Evolutionary conservation across 108 stramenopile genomes (phyloP).

Genomic region (Schizochytrium sp.): DNA sequence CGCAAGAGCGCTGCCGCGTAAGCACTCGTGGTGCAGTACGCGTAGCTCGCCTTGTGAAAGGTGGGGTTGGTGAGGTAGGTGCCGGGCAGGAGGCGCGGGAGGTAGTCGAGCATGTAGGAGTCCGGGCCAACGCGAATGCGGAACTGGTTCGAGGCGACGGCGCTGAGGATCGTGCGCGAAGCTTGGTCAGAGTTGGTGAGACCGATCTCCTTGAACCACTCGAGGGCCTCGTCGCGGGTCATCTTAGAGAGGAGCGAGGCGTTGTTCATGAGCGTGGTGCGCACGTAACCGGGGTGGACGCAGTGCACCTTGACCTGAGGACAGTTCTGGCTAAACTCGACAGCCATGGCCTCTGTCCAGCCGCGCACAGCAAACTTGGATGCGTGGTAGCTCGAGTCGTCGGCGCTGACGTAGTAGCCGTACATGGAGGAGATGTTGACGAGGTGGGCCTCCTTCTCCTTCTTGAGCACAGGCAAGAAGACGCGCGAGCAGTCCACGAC

Average conservation of each 20-base stretch:
- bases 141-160: neutral
- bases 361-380: conserved; percentile 59
- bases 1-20: neutral
- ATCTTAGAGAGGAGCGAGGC: neutral
- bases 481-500: conserved; percentile 38
- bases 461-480: conserved; percentile 57
- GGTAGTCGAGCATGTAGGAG: conserved; percentile 46
- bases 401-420: conserved; percentile 29
- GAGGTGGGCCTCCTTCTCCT: conserved; percentile 26
- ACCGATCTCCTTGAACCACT: neutral
- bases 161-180: neutral
- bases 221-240: neutral
- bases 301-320: conserved; percentile 58
- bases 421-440: conserved; percentile 59
- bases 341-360: conserved; percentile 35
- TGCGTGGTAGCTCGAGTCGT: conserved; percentile 51
- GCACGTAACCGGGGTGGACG: conserved; percentile 49
- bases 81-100: conserved; percentile 20
- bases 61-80: neutral
- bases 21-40: neutral
- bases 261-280: conserved; percentile 31
- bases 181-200: conserved; percentile 26
- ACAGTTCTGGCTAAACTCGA: neutral
- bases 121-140: conserved; percentile 56
- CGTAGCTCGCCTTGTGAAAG: neutral